phyloP scores from a whole-genome alignment of 352 stramenopile species.

The Globisporangium viniferum region DNA sequence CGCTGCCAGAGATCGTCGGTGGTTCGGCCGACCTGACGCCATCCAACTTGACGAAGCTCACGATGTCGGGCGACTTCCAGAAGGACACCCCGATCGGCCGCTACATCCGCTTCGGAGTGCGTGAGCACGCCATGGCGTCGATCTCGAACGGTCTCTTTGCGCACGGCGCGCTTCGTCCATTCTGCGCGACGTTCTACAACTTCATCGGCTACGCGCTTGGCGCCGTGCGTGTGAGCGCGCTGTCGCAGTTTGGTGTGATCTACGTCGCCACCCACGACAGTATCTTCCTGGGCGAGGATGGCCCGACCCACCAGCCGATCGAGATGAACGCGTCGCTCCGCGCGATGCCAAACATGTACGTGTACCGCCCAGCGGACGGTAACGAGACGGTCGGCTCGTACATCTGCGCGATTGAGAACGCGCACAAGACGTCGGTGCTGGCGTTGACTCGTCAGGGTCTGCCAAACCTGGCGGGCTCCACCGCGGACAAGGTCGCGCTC shows the following conservation, averaged over 20 bases:
- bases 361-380: conserved; percentile 96
- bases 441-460: conserved; percentile 91
- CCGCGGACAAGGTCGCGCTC: conserved; percentile 89
- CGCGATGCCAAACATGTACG: conserved; percentile 97
- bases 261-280: conserved; percentile 99
- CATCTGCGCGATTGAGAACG: conserved; percentile 80
- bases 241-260: conserved; percentile 95
- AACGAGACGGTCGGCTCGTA: conserved; percentile 98
- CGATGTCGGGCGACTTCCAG: conserved; percentile 97
- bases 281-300: conserved; percentile 99
- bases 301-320: conserved; percentile 99
- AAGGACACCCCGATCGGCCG: conserved; percentile 93
- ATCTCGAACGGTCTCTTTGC: conserved; percentile 98
- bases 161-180: conserved; percentile 96
- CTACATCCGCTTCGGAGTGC: conserved; percentile 98
- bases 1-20: conserved; percentile 95
- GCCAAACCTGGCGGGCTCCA: conserved; percentile 88
- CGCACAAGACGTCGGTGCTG: conserved; percentile 92
- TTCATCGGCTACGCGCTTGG: conserved; percentile 98
- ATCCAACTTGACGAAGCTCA: conserved; percentile 96
- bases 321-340: conserved; percentile 96
- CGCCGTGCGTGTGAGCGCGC: conserved; percentile 92
- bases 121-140: conserved; percentile 98
- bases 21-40: conserved; percentile 98
- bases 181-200: conserved; percentile 99